Base-by-base conservation (phyloP, 2,329 filamentous ascomycete genomes). In the Phialophora verrucosa region DNA sequence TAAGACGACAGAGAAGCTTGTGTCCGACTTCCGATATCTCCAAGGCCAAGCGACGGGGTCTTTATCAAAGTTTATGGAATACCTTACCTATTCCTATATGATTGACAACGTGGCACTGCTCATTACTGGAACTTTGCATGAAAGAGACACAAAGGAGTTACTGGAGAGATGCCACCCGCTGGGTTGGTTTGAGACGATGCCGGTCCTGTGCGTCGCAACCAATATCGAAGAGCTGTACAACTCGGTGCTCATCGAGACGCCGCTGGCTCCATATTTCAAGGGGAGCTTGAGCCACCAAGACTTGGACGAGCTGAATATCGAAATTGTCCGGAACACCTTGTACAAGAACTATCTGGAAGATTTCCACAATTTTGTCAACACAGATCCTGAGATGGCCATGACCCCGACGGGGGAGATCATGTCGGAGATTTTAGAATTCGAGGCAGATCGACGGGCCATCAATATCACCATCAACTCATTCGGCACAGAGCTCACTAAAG, bases 291-390 rank as follows among this genome's bases (percentile, higher is more conserved):
- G 91, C 81, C 93, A 97, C 79, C 93, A 97, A 78, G 95, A 99
- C 77, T 85, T 99, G 58, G 95, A 99, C 80, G 96, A 99, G 83
- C 85, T 99, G 75, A 99, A 99, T 82, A 99, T 99, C 74, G 95
- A 99, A 82, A 99, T 99, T 79, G 91, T 99, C 65, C 90, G 96
- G 70, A 99, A 99, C 81, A 99, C 93, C 0, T 84, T 99, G 42
- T 99, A 98, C 85, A 99, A 99, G 86, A 98, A 98, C 84, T 99
- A 99, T 78, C 87, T 99, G 7, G 95, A 99, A 78, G 95, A 98
- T 78, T 99, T 99, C 79, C 88, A 98, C 83, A 86, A 91, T 71
- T 99, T 97, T 78, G 91, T 98, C 80, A 97, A 94, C 81, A 91
- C 89, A 10, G 87, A 97, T 75, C 84, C 93, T 0, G 94, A 96